Evolutionary conservation across 2,329 filamentous ascomycete species (phyloP).

Genomic region (Penicillium glabrum): DNA sequence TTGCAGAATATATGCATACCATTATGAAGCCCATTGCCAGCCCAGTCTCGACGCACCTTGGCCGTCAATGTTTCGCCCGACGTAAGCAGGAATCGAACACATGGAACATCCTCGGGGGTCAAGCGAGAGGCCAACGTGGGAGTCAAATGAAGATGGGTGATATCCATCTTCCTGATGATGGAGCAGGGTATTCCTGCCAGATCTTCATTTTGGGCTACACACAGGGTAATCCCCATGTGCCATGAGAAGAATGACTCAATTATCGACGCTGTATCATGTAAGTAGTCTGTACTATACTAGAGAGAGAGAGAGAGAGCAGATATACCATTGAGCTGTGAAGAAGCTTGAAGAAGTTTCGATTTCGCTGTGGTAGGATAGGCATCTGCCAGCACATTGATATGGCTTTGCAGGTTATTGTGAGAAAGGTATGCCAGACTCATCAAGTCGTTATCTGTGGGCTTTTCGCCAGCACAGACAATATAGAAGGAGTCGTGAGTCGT

Average conservation of each 20-base stretch:
- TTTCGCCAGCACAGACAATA: constrained; percentile 77
- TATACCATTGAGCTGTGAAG: constrained; percentile 72
- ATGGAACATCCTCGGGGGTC: constrained; percentile 65
- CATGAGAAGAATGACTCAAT: constrained; percentile 90
- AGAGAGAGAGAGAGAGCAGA: not conserved
- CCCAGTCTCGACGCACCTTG: constrained; percentile 70
- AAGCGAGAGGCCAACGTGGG: constrained; percentile 81
- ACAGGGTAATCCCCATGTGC: constrained; percentile 75
- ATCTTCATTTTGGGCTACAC: constrained; percentile 70
- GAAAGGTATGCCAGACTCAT: constrained; percentile 75
- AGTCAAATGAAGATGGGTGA: constrained; percentile 83
- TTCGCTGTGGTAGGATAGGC: constrained; percentile 61
- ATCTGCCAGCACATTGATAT: constrained; percentile 65
- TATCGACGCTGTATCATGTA: constrained; percentile 63
- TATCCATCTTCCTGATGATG: constrained; percentile 60
- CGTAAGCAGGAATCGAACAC: constrained; percentile 73
- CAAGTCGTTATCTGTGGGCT: constrained; percentile 52
- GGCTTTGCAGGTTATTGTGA: constrained; percentile 72
- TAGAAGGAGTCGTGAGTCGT: constrained; percentile 38
- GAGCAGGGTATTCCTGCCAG: constrained; percentile 71
- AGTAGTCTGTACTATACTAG: constrained; percentile 5
- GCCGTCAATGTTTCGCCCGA: constrained; percentile 78
- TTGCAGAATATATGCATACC: constrained; percentile 40
- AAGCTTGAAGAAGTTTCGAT: constrained; percentile 74
- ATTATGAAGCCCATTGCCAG: constrained; percentile 66